Evolutionary conservation across 306 rosid genomes (phyloP), one percentile per base, ranked within the genome.

Genomic region (Erythrophleum fordii): DNA sequence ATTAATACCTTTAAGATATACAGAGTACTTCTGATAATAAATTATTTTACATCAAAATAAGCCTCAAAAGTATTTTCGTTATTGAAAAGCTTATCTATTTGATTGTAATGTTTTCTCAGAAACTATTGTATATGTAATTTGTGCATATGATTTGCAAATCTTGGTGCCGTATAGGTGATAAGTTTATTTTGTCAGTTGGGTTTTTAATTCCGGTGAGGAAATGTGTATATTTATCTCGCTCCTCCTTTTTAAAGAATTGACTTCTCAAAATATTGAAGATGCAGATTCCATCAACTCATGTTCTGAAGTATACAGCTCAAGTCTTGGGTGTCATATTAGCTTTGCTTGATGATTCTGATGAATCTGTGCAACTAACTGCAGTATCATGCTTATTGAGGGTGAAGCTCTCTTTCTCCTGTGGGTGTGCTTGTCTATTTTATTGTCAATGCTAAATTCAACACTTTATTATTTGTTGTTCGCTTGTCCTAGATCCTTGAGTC

Each of bases 361-460:
- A 93, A 88, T 88, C 92, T 69, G 99, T 95, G 80, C 99, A 95
- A 77, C 82, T 91, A 84, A 95, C 99, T 81, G 96, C 98, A 72
- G 95, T 95, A 70, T 88, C 97, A 44, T 93, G 97, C 92, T 88
- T 93, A 73, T 91, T 93, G 75, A 90, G 69, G 97, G 98, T 93
- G 83, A 83, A 79, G 73, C 62, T 69, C 66, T 85, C 59, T 75
- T 44, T 44, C 46, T 62, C 72, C 46, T 35, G 44, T 69, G 23
- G 46, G 31, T 29, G 60, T 69, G 22, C 73, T 34, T 61, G 45
- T 81, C n/a, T 28, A 25, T 23, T 29, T 44, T 41, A 76, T 17
- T 8, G 46, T 72, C 80, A 42, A 22, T 65, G 77, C 26, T 52
- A 66, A 64, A 60, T 66, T 88, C 59, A 77, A 60, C 75, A 67